These are phyloP conservation scores for Paraglomus brasilianum DNA, from an alignment of 192 early-diverging fungal genomes.

Conservation along the genomic window DNA sequence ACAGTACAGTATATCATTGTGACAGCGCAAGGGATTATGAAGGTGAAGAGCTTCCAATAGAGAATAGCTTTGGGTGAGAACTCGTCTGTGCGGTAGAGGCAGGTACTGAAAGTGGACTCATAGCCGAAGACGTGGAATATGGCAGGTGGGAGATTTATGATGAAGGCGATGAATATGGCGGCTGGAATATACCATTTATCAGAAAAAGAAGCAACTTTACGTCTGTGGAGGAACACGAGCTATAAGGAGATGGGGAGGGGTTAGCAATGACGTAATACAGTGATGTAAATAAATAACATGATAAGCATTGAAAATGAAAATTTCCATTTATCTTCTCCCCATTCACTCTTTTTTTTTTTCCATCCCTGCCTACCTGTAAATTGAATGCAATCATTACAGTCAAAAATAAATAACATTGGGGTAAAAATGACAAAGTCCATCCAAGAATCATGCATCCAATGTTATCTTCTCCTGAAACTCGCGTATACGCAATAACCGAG, in stretches of 20 bases:
- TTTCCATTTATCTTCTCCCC: background rate
- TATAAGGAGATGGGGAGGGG: background rate
- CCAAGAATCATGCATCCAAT: conserved; percentile 1
- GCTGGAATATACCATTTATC: conserved; percentile 11
- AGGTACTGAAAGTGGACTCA: background rate
- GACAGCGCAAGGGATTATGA: background rate
- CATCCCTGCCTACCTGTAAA: conserved; percentile 1
- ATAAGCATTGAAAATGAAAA: background rate
- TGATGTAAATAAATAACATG: background rate
- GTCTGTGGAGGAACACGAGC: conserved; percentile 19
- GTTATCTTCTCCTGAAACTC: background rate
- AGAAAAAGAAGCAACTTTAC: conserved; percentile 22
- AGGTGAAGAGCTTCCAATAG: conserved; percentile 4
- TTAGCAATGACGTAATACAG: background rate
- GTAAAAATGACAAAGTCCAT: conserved; percentile 3
- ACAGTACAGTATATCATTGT: conserved; percentile 20
- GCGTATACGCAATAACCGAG: background rate
- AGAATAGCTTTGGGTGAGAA: background rate
- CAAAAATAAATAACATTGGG: conserved; percentile 8
- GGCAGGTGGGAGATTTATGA: conserved; percentile 11
- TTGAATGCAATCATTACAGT: conserved; percentile 27
- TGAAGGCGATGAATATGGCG: background rate
- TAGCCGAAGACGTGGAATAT: conserved; percentile 6
- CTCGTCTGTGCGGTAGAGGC: background rate
- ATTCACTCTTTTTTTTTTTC: too few species aligned